Evolutionary conservation across 1,284 basidiomycete species (phyloP).

Genomic region (Trametes pubescens): DNA sequence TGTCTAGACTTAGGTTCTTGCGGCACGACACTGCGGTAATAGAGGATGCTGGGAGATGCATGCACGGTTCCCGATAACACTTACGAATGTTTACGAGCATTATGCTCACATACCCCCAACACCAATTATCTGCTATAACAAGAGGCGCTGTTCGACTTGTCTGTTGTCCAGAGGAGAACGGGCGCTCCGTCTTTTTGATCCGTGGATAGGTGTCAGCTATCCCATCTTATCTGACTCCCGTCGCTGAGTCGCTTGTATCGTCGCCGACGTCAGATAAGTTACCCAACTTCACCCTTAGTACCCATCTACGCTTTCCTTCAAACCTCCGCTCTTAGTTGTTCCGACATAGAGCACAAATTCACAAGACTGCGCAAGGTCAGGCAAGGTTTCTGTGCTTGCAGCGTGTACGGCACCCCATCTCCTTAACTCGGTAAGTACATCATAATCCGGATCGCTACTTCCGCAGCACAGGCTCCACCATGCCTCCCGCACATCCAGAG

Average conservation of each 20-base stretch:
- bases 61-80: neutral
- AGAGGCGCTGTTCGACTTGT: too few species aligned
- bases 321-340: too few species aligned
- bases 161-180: neutral
- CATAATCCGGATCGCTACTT: too few species aligned
- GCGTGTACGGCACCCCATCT: too few species aligned
- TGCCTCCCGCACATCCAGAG: neutral
- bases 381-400: too few species aligned
- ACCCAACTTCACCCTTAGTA: too few species aligned
- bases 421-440: too few species aligned
- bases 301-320: too few species aligned
- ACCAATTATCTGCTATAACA: too few species aligned
- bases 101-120: neutral
- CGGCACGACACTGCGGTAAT: too few species aligned
- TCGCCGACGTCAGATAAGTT: neutral
- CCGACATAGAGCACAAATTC: too few species aligned
- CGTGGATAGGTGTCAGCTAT: constrained; percentile 10
- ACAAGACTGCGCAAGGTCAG: too few species aligned
- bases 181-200: neutral
- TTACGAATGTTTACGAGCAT: neutral
- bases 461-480: neutral
- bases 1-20: neutral
- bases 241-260: neutral
- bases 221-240: constrained; percentile 1
- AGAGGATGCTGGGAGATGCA: neutral